A percentile compares a stretch with the other conserved stretches of the same genome.
Conservation (phyloP, 2,329 filamentous ascomycete species). For the Trichophyton equinum region DNA sequence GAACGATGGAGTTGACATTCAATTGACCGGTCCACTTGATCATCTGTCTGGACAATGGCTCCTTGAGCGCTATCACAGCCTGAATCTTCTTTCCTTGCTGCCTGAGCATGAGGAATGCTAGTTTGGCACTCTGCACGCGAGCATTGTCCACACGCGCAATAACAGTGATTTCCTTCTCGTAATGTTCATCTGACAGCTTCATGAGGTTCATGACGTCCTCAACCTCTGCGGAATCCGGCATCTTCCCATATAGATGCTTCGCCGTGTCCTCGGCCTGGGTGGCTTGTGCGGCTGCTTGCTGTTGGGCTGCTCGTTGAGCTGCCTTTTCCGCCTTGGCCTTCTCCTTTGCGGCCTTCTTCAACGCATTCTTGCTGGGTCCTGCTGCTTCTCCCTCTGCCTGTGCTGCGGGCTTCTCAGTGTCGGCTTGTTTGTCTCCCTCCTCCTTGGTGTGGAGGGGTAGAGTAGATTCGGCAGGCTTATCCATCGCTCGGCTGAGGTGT, state of each 20-base stretch:
- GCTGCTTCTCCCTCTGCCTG: constrained; percentile 26
- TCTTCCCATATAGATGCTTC: constrained; percentile 68
- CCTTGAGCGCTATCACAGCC: constrained; percentile 57
- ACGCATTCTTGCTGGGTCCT: constrained; percentile 59
- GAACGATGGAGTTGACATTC: constrained; percentile 67
- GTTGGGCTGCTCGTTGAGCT: constrained; percentile 55
- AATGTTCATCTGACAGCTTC: constrained; percentile 42
- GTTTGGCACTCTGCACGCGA: constrained; percentile 77
- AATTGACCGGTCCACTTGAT: constrained; percentile 76
- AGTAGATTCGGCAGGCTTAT: constrained; percentile 9
- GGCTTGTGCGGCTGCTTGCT: constrained; percentile 55
- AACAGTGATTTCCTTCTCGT: constrained; percentile 61
- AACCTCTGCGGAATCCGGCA: constrained; percentile 46
- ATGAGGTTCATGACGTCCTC: constrained; percentile 49
- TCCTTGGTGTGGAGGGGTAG: constrained; percentile 11
- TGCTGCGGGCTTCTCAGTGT: background rate
- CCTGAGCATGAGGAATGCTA: constrained; percentile 78
- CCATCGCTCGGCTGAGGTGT: constrained; percentile 9
- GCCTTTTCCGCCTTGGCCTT: constrained; percentile 80
- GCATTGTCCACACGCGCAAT: constrained; percentile 78
- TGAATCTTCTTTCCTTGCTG: constrained; percentile 71
- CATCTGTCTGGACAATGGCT: constrained; percentile 67
- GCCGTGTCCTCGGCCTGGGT: constrained; percentile 47
- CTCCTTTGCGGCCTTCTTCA: constrained; percentile 80
- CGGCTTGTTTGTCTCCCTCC: constrained; percentile 8